Base-by-base conservation (phyloP, 495 filamentous ascomycete species). In the Neurospora sublineolata region DNA sequence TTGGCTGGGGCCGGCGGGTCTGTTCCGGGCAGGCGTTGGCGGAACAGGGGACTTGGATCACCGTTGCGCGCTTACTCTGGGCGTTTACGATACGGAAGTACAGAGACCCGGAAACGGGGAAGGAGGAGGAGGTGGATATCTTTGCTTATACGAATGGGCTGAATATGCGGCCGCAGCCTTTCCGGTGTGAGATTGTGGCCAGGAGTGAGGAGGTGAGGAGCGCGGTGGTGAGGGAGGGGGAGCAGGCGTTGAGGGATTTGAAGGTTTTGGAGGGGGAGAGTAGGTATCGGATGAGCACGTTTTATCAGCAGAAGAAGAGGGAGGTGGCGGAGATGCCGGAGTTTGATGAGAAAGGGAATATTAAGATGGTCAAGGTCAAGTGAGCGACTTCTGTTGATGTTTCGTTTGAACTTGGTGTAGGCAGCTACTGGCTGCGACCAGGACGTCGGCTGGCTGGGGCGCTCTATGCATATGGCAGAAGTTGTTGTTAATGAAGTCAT, bases 1-100 rank as follows among this genome's bases (percentile, higher is more conserved):
- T 89, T 68, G 87, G 87, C 64, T 89, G 87, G 83, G 88, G 88
- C 30, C 82, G 88, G 3, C 81, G 88, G 6, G 83, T 89, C 30
- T 90, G 88, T 73, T 83, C 84, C 16, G 88, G 88, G 0, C 86
- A 87, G 68, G 84, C 85, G 4, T 77, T 89, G 0, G 88, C 88
- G 0, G 87, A 90, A 70, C 85, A 87, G 30, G 85, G 83, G 6
- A 81, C 87, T 4, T 88, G 86, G 81, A 82, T 88, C 37, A 84
- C 84, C 0, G 83, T 89, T 27, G 82, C 86, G 18, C 82, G 85
- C 11, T 70, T 87, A 30, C 75, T 89, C 2, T 89, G 88, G 88
- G 87, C 76, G 0, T 88, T 87, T 69, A 79, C 81, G 46, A 82
- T 87, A 58, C 79, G 82, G 72, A 86, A 86, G 72, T 84, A 83